Evolutionary conservation across 2,329 filamentous ascomycete species (phyloP), one percentile per base, ranked within the genome.

Genomic region (Scopulariopsis brevicaulis): DNA sequence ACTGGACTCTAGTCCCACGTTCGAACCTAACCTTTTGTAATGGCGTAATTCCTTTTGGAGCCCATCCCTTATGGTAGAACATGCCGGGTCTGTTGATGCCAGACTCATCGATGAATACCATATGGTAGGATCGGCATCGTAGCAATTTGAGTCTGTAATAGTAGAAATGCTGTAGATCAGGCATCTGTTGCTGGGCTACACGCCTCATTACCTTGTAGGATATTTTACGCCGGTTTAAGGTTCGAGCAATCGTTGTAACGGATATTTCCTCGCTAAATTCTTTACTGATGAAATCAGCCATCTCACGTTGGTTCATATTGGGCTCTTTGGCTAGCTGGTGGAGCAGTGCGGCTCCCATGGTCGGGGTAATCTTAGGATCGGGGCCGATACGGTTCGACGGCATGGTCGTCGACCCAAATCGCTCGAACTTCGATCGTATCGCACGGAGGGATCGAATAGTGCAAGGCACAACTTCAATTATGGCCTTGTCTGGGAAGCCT

Each of bases 31-130:
- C 64, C 58, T 54, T 54, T 59, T 68, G 57, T 2, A 66, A 62
- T 15, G 65, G 65, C 7, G 64, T 64, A 22, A 62, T 57, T 2
- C 67, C 65, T 20, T 58, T 59, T 10, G 66, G 70, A 57, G 69
- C 67, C 70, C 66, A 73, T 7, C 66, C 32, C 63, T 59, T 69
- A 22, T 64, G 63, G 57, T 69, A 62, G 58, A 67, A 68, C 11
- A 68, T 65, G 50, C 64, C 62, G 8, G 64, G 64, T 60, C 68
- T 70, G 61, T 71, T 65, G 60, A 64, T 70, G 12, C 68, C 65
- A 61, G 69, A 70, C 62, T 73, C 63, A 59, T 72, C 66, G 22
- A 70, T 63, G 60, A 65, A 72, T 54, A n/a, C n/a, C n/a, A n/a
- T n/a, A n/a, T n/a, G n/a, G n/a, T n/a, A n/a, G n/a, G 53, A 54